Base-by-base conservation (phyloP, 805 yeast species). In the Saturnispora silvae region DNA sequence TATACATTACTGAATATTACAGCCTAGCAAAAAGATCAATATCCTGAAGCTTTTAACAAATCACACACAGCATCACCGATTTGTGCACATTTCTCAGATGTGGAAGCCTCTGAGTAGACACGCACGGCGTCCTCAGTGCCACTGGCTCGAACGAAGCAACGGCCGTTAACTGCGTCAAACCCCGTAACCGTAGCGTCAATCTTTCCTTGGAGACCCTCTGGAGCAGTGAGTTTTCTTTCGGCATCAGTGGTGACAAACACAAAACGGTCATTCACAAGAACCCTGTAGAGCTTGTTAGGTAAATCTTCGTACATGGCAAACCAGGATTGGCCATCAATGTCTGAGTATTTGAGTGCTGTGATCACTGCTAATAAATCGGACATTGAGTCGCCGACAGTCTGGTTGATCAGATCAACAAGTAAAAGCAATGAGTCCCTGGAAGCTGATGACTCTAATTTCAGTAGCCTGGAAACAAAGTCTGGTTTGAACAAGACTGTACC, bases 91-190 rank as follows among this genome's bases (percentile, higher is more conserved):
- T 68, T 68, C 9, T 56, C 60, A 28, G 49, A 50, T 1, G 74
- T 68, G 3, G 63, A 65, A 0, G 96, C 95, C 58, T 92, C 98
- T 1, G 95, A 92, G 48, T 92, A 92, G 5, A 92, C 84, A 49
- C 98, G 73, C 2, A 92, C 96, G 0, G 96, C 97, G 57, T 92
- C 94, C 57, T 92, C 98, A 1, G 98, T 92, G 11, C 98, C 98
- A 42, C 94, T 81, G 8, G 98, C 97, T 48, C 98, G 74, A 3
- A 89, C 97, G 59, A 92, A 92, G 2, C 94, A 78, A 52, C 98
- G 72, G 2, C 89, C 96, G 14, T 59, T 52, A 4, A 19, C 10
- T 8, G 25, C 11, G 19, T 31, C 33, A 22, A 15, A 31, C 47
- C 71, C 60, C 8, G 60, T 52, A 15, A 89, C 89, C 20, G 70